These are phyloP conservation scores for Pyrus pyrifolia DNA, from an alignment of 306 rosid genomes.

Conservation along the genomic window DNA sequence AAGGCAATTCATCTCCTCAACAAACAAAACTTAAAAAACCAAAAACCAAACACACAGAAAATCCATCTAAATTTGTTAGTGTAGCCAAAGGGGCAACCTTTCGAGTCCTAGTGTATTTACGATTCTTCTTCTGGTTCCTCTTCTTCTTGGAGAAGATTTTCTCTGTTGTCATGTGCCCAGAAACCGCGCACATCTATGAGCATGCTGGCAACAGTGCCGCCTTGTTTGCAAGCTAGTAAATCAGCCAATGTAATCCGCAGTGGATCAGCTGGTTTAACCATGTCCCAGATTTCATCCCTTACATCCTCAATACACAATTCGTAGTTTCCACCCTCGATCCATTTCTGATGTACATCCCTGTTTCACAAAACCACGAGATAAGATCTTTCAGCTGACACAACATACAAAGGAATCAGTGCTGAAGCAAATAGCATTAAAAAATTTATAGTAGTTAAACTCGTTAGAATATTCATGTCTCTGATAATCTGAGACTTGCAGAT, in stretches of 20 bases:
- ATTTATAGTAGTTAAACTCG: neutral
- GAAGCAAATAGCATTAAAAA: neutral
- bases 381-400: neutral
- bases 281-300: slow-evolving; percentile 96
- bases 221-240: slow-evolving; percentile 87
- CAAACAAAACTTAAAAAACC: neutral
- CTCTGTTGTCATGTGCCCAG: slow-evolving; percentile 99
- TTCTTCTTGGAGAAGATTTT: slow-evolving; percentile 97
- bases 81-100: neutral
- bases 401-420: neutral
- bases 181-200: slow-evolving; percentile 97
- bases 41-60: neutral
- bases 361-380: slow-evolving; percentile 8
- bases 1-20: neutral
- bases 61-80: slow-evolving; percentile 29
- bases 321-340: slow-evolving; percentile 99
- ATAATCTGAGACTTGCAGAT: slow-evolving; percentile 58
- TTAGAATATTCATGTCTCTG: slow-evolving; percentile 42
- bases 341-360: slow-evolving; percentile 97
- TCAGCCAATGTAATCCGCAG: slow-evolving; percentile 69
- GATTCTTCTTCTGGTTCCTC: slow-evolving; percentile 97
- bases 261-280: slow-evolving; percentile 90
- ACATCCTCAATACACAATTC: slow-evolving; percentile 97
- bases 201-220: slow-evolving; percentile 99
- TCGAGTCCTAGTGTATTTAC: neutral